Evolutionary conservation across 331 rosid species (phyloP), one percentile per base, ranked within the genome.

Genomic region (Rosa hybrid): DNA sequence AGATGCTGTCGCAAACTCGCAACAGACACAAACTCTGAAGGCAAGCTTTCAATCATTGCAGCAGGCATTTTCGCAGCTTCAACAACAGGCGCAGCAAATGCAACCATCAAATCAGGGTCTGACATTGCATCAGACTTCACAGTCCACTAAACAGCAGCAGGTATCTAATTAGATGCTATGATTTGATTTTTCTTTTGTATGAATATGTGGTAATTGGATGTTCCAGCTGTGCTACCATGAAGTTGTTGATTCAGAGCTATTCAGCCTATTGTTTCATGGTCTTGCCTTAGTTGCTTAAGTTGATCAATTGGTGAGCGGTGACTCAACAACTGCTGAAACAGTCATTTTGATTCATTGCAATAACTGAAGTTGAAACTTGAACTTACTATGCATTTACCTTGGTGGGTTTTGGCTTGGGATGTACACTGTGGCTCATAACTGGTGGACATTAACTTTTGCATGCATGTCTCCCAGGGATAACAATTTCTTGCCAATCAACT

Each of bases 31-130:
- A 83, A 86, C 84, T 80, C 92, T 93, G 83, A 94, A 96, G 84
- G 99, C 99, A 50, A 96, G 96, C 88, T 93, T 91, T 84, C 92
- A 95, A 88, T 91, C 99, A 13, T 95, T 97, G 70, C 98, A 87
- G 89, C 97, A 95, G 84, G 98, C 97, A 45, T 93, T 95, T 84
- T 91, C 98, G 64, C 97, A 91, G 92, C 88, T 96, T 79, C 99
- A 96, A 72, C 98, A 93, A 82, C 97, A 95, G 77, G 17, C 91
- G 82, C 98, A 93, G 84, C 84, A 80, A 86, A 90, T 91, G 87
- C 30, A 27, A 27, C 30, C 30, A 1, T 27, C 30, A 27, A 89
- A 88, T 84, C 97, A 93, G 76, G 87, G 86, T 81, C 68, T 78
- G 50, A 10, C 90, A 41, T 67, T 84, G 84, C 99, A 87, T 87